Evolutionary conservation across 805 yeast species (phyloP), one percentile per base, ranked within the genome.

Genomic region (Torulaspora indica): DNA sequence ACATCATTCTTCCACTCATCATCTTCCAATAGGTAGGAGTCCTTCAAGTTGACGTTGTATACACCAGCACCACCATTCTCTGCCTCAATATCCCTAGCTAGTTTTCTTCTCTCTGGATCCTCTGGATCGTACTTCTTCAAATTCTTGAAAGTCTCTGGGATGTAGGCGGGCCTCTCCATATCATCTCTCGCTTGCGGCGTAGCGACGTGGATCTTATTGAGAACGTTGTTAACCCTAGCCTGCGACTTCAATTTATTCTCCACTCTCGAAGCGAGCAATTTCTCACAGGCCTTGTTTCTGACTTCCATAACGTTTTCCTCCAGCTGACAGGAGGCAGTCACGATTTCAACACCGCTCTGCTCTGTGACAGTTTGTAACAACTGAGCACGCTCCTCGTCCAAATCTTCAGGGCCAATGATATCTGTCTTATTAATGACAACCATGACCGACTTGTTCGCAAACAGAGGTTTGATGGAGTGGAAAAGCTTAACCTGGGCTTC

Each of bases 51-150:
- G 63, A 93, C 79, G 72, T 89, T 93, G 75, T 72, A 93, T 28
- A 93, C 98, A 75, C 98, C 98, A 35, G 98, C 97, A 64, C 98
- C 98, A 64, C 98, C 98, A 60, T 93, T 87, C 65, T 85, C 96
- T 39, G 77, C 83, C 72, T 93, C 98, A 51, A 89, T 74, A 63
- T 93, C 98, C 61, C 87, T 78, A 31, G 95, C 89, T 59, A 93
- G 76, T 54, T 60, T 74, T 63, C 89, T 78, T 67, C 95, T 81
- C 61, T 84, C 76, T 53, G 95, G 93, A 68, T 88, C 96, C 54
- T 76, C 75, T 17, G 74, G 66, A 67, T 87, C 93, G 63, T 84
- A 89, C 67, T 82, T 85, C 61, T 71, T 75, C 58, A 79, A 56
- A 12, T 52, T 55, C 58, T 75, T 74, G 51, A 77, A 85, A 25